A percentile compares a stretch with the other conserved stretches of the same genome.
phyloP scores from a whole-genome alignment of 345 rosid genomes.

The Excoecaria agallocha region DNA sequence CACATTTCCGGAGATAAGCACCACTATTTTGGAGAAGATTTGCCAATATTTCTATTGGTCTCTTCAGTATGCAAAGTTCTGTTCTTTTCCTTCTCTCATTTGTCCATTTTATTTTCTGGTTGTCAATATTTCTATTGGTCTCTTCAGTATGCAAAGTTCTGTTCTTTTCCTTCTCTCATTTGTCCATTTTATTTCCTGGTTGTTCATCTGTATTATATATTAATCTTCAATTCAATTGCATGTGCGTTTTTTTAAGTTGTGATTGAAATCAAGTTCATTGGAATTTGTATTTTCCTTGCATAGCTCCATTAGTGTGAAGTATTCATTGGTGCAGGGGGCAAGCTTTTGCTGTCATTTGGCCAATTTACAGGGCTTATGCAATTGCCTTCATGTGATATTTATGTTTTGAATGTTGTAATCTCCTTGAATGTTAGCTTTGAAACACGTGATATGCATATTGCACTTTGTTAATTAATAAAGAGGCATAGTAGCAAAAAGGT shows the following conservation, averaged over 20 bases:
- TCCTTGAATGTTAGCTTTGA: no score
- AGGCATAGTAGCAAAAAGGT: no score
- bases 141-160: conserved; percentile 72
- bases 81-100: neutral
- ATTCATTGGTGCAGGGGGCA: no score
- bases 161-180: neutral
- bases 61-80: conserved; percentile 72
- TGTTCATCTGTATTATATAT: neutral
- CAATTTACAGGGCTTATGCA: no score
- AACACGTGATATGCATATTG: no score
- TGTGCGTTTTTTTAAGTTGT: neutral
- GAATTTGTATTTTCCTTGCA: no score
- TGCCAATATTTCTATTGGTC: conserved; percentile 91
- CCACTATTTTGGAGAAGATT: conserved; percentile 79
- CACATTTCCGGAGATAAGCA: conserved; percentile 80
- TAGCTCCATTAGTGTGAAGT: no score
- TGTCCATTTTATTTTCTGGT: conserved; percentile 31
- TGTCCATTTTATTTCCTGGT: conserved; percentile 31
- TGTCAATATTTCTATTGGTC: conserved; percentile 80
- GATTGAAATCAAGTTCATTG: neutral
- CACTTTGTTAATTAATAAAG: no score
- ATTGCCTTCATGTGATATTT: no score
- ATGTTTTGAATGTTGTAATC: no score
- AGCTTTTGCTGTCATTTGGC: no score
- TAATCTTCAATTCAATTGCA: neutral